Percentiles rank a stretch among this genome's conserved stretches.
Evolutionary conservation across 768 basidiomycete genomes (phyloP).

Genomic region (Phlebiopsis gigantea): DNA sequence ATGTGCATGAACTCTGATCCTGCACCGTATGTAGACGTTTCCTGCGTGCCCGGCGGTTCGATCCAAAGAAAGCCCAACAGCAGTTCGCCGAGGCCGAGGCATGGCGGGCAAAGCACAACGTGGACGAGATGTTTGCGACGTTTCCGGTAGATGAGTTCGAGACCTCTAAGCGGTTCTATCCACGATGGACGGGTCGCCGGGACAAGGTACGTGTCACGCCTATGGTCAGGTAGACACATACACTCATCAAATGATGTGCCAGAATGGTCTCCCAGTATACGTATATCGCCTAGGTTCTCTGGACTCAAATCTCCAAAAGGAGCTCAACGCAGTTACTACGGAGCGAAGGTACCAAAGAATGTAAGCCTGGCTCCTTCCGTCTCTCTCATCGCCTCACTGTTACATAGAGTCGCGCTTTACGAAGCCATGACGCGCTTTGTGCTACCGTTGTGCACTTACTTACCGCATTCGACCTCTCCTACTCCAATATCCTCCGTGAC

Average conservation of each 20-base stretch:
- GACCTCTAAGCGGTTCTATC: constrained; percentile 58
- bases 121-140: constrained; percentile 56
- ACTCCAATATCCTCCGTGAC: constrained; percentile 57
- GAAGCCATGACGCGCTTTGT: constrained; percentile 64
- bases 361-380: constrained; percentile 34
- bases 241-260: neutral
- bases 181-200: constrained; percentile 75
- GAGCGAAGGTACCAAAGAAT: constrained; percentile 65
- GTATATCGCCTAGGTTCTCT: constrained; percentile 73
- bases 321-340: constrained; percentile 48
- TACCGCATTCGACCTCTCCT: constrained; percentile 46
- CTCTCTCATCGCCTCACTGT: neutral
- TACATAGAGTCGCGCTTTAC: constrained; percentile 52
- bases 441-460: constrained; percentile 55
- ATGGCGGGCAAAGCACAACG: constrained; percentile 62
- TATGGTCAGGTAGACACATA: neutral
- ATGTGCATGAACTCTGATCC: neutral
- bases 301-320: constrained; percentile 45
- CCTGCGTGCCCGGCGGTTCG: constrained; percentile 72
- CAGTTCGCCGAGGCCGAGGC: constrained; percentile 65
- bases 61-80: constrained; percentile 54
- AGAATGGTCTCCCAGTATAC: constrained; percentile 69
- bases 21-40: constrained; percentile 83
- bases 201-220: constrained; percentile 48
- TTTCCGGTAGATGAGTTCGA: constrained; percentile 61